A percentile compares a stretch with the other conserved stretches of the same genome.
Conservation (phyloP, 106 monocot species). For the Dendrobium nobile region DNA sequence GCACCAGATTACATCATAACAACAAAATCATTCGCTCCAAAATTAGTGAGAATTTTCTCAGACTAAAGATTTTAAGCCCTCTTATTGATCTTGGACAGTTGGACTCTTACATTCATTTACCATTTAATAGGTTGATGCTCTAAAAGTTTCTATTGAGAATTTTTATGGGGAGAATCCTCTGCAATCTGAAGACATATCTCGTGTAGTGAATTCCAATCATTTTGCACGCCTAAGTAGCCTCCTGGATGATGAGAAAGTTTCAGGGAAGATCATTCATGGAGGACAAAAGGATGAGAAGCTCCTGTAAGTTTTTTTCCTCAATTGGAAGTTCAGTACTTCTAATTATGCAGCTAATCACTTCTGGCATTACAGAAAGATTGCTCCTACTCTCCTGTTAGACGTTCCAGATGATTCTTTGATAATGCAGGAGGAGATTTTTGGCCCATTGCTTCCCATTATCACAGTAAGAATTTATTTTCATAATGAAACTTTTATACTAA, state of each 20-base stretch:
- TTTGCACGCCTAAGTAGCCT: constrained; percentile 49
- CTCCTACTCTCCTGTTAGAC: constrained; percentile 56
- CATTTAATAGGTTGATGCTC: constrained; percentile 33
- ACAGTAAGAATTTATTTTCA: constrained; percentile 24
- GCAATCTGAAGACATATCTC: constrained; percentile 46
- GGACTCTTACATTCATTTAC: not conserved
- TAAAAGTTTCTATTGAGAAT: constrained; percentile 40
- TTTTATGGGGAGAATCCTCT: constrained; percentile 61
- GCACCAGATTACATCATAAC: constrained; percentile 67
- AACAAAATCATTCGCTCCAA: constrained; percentile 53
- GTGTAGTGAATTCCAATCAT: constrained; percentile 65
- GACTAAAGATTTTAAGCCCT: not conserved
- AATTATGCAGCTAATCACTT: not conserved
- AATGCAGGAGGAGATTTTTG: constrained; percentile 75
- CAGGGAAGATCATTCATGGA: constrained; percentile 54
- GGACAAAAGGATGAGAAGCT: constrained; percentile 49
- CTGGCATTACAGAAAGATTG: constrained; percentile 36
- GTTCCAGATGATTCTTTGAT: constrained; percentile 42
- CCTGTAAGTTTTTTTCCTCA: constrained; percentile 30
- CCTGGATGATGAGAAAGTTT: constrained; percentile 48
- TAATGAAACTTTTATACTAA: not conserved
- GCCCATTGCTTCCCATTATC: constrained; percentile 63
- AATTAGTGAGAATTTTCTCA: constrained; percentile 31
- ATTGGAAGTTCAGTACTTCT: not conserved
- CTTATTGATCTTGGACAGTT: not conserved